phyloP scores from a whole-genome alignment of 2,329 filamentous ascomycete genomes.

The Ascochyta lentis region DNA sequence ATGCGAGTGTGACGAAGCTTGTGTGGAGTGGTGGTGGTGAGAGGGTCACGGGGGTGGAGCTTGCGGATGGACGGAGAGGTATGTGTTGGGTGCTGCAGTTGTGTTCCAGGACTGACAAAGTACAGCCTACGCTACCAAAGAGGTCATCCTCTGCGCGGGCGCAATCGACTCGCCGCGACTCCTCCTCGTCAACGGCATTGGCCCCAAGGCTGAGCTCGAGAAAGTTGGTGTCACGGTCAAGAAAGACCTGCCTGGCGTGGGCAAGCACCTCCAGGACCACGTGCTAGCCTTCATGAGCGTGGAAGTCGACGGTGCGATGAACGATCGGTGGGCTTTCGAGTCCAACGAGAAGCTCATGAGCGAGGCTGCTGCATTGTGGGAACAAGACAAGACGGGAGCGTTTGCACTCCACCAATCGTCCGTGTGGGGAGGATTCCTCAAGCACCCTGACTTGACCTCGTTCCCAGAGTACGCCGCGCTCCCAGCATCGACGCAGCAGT shows the following conservation, averaged over 20 bases:
- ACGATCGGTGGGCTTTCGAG: slow-evolving; percentile 52
- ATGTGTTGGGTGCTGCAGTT: slow-evolving; percentile 14
- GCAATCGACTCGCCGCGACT: slow-evolving; percentile 48
- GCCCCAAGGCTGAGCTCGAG: slow-evolving; percentile 52
- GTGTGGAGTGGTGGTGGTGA: slow-evolving; percentile 32
- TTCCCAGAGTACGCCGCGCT: slow-evolving; percentile 55
- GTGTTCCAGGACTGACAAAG: neutral
- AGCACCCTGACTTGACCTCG: slow-evolving; percentile 51
- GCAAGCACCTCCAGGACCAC: slow-evolving; percentile 57
- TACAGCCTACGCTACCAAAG: slow-evolving; percentile 30
- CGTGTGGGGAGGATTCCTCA: slow-evolving; percentile 62
- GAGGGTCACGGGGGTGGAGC: slow-evolving; percentile 38
- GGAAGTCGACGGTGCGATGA: slow-evolving; percentile 44
- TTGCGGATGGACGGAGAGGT: slow-evolving; percentile 40
- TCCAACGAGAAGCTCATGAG: slow-evolving; percentile 40
- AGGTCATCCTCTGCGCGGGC: slow-evolving; percentile 44
- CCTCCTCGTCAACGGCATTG: slow-evolving; percentile 58
- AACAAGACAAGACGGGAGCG: slow-evolving; percentile 43
- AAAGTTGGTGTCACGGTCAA: slow-evolving; percentile 52
- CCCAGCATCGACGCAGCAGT: slow-evolving; percentile 52
- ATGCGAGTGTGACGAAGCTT: slow-evolving; percentile 52
- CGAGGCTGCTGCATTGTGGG: slow-evolving; percentile 55
- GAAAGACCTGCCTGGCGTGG: slow-evolving; percentile 51
- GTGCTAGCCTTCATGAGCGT: slow-evolving; percentile 55
- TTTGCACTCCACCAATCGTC: slow-evolving; percentile 52